Conservation (phyloP, 495 filamentous ascomycete species). For the Lasiosphaeriaceae sp. region DNA sequence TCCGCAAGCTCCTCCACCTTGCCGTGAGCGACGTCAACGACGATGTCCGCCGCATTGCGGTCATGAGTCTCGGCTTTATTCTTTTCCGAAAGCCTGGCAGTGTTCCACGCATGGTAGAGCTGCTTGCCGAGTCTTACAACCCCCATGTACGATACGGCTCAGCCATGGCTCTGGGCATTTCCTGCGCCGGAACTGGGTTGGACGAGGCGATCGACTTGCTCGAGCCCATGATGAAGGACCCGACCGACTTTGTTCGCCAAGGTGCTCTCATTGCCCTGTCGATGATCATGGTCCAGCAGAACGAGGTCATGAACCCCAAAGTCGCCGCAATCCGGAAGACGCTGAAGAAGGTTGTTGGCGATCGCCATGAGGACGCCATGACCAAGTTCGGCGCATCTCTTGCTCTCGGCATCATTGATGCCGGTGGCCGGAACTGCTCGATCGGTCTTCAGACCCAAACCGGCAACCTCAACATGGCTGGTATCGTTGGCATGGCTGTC, state of each 20-base stretch:
- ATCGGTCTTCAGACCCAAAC: conserved; percentile 97
- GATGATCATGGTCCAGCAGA: conserved; percentile 98
- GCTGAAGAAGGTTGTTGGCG: conserved; percentile 84
- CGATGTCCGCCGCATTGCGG: conserved; percentile 93
- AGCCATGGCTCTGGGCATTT: conserved; percentile 97
- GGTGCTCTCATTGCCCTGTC: conserved; percentile 91
- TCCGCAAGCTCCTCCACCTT: conserved; percentile 93
- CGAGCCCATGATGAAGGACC: conserved; percentile 99
- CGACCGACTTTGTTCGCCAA: conserved; percentile 96
- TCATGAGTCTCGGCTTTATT: conserved; percentile 98
- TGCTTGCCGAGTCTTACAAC: conserved; percentile 97
- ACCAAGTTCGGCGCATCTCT: conserved; percentile 96
- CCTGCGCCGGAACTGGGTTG: conserved; percentile 92
- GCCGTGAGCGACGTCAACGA: conserved; percentile 98
- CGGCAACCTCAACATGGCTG: conserved; percentile 95
- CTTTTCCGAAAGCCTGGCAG: conserved; percentile 96
- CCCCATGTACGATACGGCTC: conserved; percentile 98
- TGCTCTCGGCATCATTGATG: conserved; percentile 95
- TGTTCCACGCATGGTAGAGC: conserved; percentile 98
- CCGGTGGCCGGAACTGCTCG: conserved; percentile 96
- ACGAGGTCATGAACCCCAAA: conserved; percentile 91
- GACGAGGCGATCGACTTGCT: conserved; percentile 96
- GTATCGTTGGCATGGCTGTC: conserved; percentile 94
- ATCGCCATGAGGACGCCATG: conserved; percentile 99
- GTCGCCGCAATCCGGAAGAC: conserved; percentile 77